These are phyloP conservation scores for Talaromyces sp. DNA, from an alignment of 2,329 filamentous ascomycete species.

Conservation along the genomic window DNA sequence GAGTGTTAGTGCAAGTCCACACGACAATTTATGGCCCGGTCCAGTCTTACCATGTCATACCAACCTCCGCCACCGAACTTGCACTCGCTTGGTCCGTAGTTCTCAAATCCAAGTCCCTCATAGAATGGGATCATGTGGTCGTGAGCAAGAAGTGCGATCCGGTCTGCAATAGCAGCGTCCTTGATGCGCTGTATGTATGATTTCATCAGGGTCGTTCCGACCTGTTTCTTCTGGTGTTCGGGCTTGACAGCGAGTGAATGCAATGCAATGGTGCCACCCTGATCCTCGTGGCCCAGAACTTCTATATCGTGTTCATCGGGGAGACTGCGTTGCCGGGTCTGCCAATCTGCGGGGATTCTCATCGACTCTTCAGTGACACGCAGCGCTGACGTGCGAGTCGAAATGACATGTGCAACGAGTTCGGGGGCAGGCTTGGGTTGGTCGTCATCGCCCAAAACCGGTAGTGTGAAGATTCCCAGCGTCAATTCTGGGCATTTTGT, in stretches of 20 bases:
- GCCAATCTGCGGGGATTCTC: constrained; percentile 66
- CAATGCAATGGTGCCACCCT: constrained; percentile 69
- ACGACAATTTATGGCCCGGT: not conserved
- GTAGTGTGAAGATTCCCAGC: constrained; percentile 70
- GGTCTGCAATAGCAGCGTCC: constrained; percentile 63
- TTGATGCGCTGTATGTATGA: constrained; percentile 74
- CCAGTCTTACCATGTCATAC: constrained; percentile 66
- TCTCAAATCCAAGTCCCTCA: constrained; percentile 66
- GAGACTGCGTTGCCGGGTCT: constrained; percentile 37
- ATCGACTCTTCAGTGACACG: constrained; percentile 72
- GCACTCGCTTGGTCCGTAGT: constrained; percentile 63
- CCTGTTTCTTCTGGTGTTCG: constrained; percentile 65
- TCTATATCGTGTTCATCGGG: constrained; percentile 33
- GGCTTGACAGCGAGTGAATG: constrained; percentile 80
- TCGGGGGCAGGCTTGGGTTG: constrained; percentile 55
- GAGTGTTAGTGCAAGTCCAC: not conserved
- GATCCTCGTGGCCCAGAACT: constrained; percentile 63
- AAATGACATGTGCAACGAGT: constrained; percentile 72
- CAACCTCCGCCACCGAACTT: constrained; percentile 75
- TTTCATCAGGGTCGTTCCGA: constrained; percentile 69
- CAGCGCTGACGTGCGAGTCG: constrained; percentile 61
- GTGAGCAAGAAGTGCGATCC: constrained; percentile 71
- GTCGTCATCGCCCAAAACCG: constrained; percentile 43
- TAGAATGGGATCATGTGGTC: constrained; percentile 72
- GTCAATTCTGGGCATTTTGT: constrained; percentile 69